Base-by-base conservation (phyloP, 257 asterid genomes). In the Rhazya stricta region DNA sequence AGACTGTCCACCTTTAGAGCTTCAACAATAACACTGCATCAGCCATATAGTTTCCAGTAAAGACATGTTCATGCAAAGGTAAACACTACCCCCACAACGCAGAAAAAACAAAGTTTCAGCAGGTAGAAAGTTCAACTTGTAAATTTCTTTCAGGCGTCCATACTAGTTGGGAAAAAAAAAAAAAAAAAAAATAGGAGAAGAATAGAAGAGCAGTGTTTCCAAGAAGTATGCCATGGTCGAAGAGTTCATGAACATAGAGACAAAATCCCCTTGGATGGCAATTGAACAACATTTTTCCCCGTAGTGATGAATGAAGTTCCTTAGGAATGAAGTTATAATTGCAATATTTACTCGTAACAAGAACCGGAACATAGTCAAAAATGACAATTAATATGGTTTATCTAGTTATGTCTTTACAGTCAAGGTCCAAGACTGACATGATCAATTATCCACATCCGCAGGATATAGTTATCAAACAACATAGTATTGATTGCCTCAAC, bases 1-100 rank as follows among this genome's bases (percentile, higher is more conserved):
- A 93, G 88, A 84, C 97, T 89, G 84, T 93, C 97, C 83, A 91
- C 86, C 88, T 93, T 93, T 70, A 93, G 86, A 76, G 98, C 98
- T 87, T 93, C 98, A 73, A 93, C 96, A 79, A 93, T 91, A 69
- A 91, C 98, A 79, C 98, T 93, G 96, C 91, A 89, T 74, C 78
- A 84, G 83, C 83, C 84, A 83, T 48, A 62, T 67, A 76, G 21
- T 69, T 42, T 76, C 56, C 69, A 41, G 71, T 62, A 21, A 46
- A 75, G 25, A 71, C 42, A 45, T 54, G 25, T 12, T 73, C 36
- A 32, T 7, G 11, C 41, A 45, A 43, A 27, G 15, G 18, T 11
- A 45, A 43, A 27, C 9, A n/a, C 23, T 23, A 16, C 6, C 70
- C 70, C 29, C 12, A 9, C 4, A 70, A 70, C 3, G 34, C 12